These are phyloP conservation scores for Cladosporium austrohemisphaericum DNA, from an alignment of 2,329 filamentous ascomycete species.

Conservation along the genomic window DNA sequence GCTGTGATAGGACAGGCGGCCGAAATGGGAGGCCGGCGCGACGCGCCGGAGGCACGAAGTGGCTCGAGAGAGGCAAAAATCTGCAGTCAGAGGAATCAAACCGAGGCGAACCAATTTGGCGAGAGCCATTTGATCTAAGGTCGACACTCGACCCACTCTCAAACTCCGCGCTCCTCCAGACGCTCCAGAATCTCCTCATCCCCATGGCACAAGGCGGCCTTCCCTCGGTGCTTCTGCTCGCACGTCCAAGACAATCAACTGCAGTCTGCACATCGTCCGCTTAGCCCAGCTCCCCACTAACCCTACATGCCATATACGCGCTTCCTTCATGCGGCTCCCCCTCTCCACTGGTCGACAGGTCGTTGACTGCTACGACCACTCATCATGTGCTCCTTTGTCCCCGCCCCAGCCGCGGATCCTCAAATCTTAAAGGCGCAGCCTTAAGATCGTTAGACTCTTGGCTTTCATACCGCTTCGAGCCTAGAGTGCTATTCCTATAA, in stretches of 20 bases:
- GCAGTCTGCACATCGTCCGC: background rate
- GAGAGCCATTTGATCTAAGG: no score
- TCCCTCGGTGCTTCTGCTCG: conserved; percentile 1
- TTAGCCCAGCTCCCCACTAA: conserved; percentile 5
- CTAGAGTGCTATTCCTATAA: background rate
- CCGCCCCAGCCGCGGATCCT: background rate
- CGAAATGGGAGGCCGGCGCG: conserved; percentile 10
- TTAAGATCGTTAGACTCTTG: conserved; percentile 7
- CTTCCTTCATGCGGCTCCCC: no score
- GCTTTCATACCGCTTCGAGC: conserved; percentile 6
- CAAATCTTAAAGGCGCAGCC: conserved; percentile 7
- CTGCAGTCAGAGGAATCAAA: background rate
- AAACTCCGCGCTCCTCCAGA: conserved; percentile 41
- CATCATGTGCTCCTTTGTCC: background rate
- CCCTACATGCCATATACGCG: no score
- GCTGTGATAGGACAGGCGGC: conserved; percentile 12
- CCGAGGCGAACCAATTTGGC: conserved; percentile 3
- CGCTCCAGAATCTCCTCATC: conserved; percentile 48
- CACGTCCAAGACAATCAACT: background rate
- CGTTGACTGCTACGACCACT: no score
- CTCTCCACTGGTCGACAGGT: no score
- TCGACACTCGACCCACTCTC: background rate
- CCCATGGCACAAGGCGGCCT: conserved; percentile 15
- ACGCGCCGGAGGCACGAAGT: conserved; percentile 11
- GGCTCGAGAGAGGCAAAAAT: conserved; percentile 3